Percentiles rank a stretch among this genome's conserved stretches.
Evolutionary conservation across 768 basidiomycete genomes (phyloP).

Genomic region (Fistulinella prunicolor): DNA sequence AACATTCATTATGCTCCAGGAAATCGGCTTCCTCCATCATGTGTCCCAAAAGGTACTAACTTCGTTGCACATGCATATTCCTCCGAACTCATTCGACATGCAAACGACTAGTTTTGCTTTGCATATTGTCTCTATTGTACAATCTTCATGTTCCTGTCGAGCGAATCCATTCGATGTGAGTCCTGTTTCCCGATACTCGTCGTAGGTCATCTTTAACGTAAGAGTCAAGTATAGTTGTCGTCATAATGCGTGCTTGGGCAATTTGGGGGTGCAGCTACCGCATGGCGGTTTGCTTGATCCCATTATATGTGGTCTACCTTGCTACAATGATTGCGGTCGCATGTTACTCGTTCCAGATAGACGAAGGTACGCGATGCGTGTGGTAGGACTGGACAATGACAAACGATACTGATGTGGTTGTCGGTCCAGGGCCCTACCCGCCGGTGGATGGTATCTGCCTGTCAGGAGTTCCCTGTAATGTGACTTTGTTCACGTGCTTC

Average conservation of each 20-base stretch:
- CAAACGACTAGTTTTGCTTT: conserved; percentile 9
- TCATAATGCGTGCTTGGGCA: conserved; percentile 19
- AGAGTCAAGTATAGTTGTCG: conserved; percentile 13
- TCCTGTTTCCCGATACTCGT: not conserved
- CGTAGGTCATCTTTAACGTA: not conserved
- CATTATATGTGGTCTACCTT: conserved; percentile 8
- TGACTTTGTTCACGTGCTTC: not conserved
- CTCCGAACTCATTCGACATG: not conserved
- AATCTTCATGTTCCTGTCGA: conserved; percentile 7
- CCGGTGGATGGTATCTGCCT: conserved; percentile 1
- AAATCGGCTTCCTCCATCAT: not conserved
- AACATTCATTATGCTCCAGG: conserved; percentile 1
- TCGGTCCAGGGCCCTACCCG: not conserved
- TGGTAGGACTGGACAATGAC: not conserved
- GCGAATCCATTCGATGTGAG: conserved; percentile 16
- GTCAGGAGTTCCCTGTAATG: conserved; percentile 1
- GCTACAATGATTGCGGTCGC: conserved; percentile 2
- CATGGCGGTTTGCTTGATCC: conserved; percentile 1
- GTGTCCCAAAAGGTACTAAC: conserved; percentile 3
- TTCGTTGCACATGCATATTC: not conserved
- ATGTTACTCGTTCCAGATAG: conserved; percentile 4
- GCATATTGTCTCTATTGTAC: conserved; percentile 7
- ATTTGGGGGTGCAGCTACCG: conserved; percentile 15
- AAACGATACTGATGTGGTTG: not conserved
- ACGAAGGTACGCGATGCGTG: conserved; percentile 1